Base-by-base conservation (phyloP, 257 asterid genomes). In the Nemophila menziesii region DNA sequence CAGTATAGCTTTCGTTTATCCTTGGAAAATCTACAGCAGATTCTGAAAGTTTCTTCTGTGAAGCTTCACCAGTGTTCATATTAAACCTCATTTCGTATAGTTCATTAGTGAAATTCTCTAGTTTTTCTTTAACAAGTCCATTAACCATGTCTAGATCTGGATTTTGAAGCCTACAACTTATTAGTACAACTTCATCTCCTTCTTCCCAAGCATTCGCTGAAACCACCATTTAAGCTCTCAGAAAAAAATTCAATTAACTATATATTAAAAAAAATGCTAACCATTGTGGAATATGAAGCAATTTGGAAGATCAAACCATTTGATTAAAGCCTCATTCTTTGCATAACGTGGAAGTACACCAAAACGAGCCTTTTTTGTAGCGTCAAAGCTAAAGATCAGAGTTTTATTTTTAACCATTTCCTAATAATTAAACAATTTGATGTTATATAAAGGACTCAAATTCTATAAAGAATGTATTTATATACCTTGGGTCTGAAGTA, bases 131-230 rank as follows among this genome's bases (percentile, higher is more conserved):
- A 41, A 70, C 66, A 4, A 46, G 10, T 37, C 92, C 92, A 48
- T 70, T 76, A 52, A 83, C 71, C 83, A 71, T 62, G 70, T 87
- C 95, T 37, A 87, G 92, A 57, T 83, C 86, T 13, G 72, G 84
- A 49, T 75, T 75, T 47, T 75, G 55, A 55, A 83, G 75, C 39
- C 97, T 90, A 65, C 93, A 83, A 51, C 92, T 78, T 51, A 87
- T 70, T 42, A 87, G 79, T 64, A 87, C 93, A 39, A 87, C 79
- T 69, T 83, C 97, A 45, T 83, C 95, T 39, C 93, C 97, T 65
- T 87, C 97, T 69, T 87, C 97, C 97, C 97, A 87, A 58, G 97
- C 97, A 64, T 87, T 87, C 57, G 95, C 97, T 87, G 75, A n/a
- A n/a, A n/a, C n/a, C n/a, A 1, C 7, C 18, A 33, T 12, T 16